Evolutionary conservation across 345 rosid genomes (phyloP), one percentile per base, ranked within the genome.

Genomic region (Aquilaria malaccensis): DNA sequence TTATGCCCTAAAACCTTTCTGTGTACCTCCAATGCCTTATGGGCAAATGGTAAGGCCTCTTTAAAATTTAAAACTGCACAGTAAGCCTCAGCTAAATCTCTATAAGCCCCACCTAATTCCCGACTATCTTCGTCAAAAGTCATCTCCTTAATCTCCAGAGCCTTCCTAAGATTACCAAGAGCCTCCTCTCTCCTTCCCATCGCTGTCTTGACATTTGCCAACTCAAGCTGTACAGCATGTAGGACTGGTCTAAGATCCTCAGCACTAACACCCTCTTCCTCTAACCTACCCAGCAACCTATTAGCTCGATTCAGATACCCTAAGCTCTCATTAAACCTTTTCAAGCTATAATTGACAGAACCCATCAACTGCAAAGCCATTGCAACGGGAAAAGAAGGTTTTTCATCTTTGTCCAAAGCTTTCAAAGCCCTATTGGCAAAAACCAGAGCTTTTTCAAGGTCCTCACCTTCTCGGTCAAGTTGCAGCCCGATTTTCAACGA

Each of bases 101-200:
- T 69, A 72, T 88, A 72, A 0, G 83, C 89, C 60, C 76, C 84
- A 30, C 95, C 99, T 65, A 94, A 74, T 73, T 90, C 99, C 65
- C 74, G 72, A 51, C 97, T 78, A 64, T 79, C 95, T 68, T 85
- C 72, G 54, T 80, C 97, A 72, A 85, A 73, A 59, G 67, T 79
- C 80, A 80, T 61, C 65, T 79, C 91, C 65, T 91, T 94, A 43
- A 94, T 85, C 83, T 86, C 87, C 66, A 90, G 50, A 77, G 87
- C 80, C 81, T 82, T 85, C 70, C 77, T 80, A 61, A 84, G 76
- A 79, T 88, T 83, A 74, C 65, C 83, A 22, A 94, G 64, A 52
- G 96, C 99, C 75, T 90, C 99, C 69, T 94, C 99, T 62, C 95
- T 64, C 72, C 96, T 82, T 15, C 97, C 99, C 85, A 88, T 83